These are phyloP conservation scores for Aspergillus pseudonomiae DNA, from an alignment of 2,329 filamentous ascomycete genomes.

Conservation along the genomic window DNA sequence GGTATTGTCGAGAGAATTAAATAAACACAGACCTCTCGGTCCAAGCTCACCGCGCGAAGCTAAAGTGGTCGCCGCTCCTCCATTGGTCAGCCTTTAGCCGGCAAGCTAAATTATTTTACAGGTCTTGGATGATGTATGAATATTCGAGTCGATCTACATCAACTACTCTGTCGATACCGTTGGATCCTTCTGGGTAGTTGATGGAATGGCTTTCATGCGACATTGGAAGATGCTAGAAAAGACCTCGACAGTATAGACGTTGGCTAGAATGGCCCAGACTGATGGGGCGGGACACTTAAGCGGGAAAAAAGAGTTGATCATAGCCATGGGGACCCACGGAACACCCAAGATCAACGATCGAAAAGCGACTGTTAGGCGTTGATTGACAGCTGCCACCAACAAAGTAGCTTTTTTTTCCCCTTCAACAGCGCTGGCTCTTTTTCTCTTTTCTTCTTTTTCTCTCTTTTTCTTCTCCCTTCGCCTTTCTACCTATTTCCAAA, in stretches of 20 bases:
- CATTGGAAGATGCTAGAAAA: neutral
- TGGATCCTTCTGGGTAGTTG: neutral
- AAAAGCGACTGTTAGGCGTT: conserved; percentile 7
- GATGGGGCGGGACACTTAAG: neutral
- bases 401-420: neutral
- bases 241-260: neutral
- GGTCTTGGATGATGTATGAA: neutral
- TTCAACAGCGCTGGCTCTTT: neutral
- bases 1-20: neutral
- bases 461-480: neutral
- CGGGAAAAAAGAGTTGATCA: conserved; percentile 4
- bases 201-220: neutral
- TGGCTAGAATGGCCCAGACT: conserved; percentile 8
- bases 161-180: neutral
- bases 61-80: neutral
- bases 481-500: neutral
- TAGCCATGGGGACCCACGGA: conserved; percentile 16
- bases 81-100: conserved; percentile 3
- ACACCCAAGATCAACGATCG: conserved; percentile 14
- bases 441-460: too few species aligned
- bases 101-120: neutral
- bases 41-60: conserved; percentile 1
- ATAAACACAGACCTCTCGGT: conserved; percentile 15
- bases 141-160: neutral
- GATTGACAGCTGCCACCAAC: conserved; percentile 9